Percentiles rank a stretch among this genome's conserved stretches.
Conservation (phyloP, 1,284 basidiomycete genomes). For the Phellopilus nigrolimitatus region DNA sequence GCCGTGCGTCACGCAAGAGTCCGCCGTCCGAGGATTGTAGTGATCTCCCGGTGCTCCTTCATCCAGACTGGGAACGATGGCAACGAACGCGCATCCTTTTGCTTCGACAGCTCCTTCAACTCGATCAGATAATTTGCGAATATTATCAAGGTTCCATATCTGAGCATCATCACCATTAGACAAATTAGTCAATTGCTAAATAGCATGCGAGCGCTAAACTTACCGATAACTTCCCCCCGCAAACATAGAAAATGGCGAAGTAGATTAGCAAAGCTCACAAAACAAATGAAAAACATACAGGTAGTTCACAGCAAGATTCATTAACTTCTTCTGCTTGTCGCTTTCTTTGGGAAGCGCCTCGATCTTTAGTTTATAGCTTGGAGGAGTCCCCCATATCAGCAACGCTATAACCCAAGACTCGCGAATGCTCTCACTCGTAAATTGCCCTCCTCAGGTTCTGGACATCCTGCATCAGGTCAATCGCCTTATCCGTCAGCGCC, state of each 20-base stretch:
- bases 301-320: constrained; percentile 80
- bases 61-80: constrained; percentile 78
- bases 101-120: constrained; percentile 41
- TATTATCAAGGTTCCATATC: constrained; percentile 90
- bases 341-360: constrained; percentile 80
- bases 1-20: constrained; percentile 46
- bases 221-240: constrained; percentile 7
- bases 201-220: constrained; percentile 4
- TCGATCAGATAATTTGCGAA: constrained; percentile 96
- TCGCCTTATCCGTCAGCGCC: constrained; percentile 80
- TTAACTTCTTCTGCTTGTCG: constrained; percentile 69
- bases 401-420: background rate
- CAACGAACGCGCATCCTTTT: constrained; percentile 36
- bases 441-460: constrained; percentile 92
- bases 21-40: constrained; percentile 66
- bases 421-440: constrained; percentile 59
- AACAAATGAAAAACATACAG: constrained; percentile 44
- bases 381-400: too few species aligned
- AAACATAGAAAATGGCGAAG: constrained; percentile 3
- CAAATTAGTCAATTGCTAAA: too few species aligned
- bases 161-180: constrained; percentile 33
- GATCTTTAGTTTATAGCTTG: constrained; percentile 88
- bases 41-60: constrained; percentile 78
- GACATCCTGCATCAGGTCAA: constrained; percentile 91
- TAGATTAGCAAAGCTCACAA: constrained; percentile 7